A percentile compares a stretch with the other conserved stretches of the same genome.
These are phyloP conservation scores for Hypoxylon fragiforme DNA, from an alignment of 495 filamentous ascomycete genomes.

Conservation along the genomic window DNA sequence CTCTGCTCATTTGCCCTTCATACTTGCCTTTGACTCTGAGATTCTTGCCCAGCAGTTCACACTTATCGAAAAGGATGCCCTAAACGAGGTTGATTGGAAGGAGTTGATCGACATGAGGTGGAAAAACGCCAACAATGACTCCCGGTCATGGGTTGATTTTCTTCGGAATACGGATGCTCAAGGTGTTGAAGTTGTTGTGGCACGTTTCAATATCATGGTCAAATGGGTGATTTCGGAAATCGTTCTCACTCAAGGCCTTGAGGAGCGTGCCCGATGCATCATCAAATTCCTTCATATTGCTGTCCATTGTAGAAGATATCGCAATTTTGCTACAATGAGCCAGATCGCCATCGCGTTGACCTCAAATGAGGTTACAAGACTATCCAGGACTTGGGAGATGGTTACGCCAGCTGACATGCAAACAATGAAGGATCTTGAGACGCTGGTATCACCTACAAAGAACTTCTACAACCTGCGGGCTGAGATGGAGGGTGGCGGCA, in stretches of 20 bases:
- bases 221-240: conserved; percentile 96
- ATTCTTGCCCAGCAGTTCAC: conserved; percentile 92
- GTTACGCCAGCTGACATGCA: conserved; percentile 71
- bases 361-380: conserved; percentile 74
- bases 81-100: conserved; percentile 97
- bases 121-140: conserved; percentile 68
- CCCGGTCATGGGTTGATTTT: conserved; percentile 89
- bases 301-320: conserved; percentile 75
- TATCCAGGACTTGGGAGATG: conserved; percentile 79
- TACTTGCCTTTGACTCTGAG: conserved; percentile 88
- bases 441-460: conserved; percentile 78
- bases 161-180: conserved; percentile 77
- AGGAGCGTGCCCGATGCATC: conserved; percentile 82
- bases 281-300: conserved; percentile 94
- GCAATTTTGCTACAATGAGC: conserved; percentile 96
- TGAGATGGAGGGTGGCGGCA: conserved; percentile 78
- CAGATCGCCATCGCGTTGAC: conserved; percentile 91
- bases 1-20: conserved; percentile 79
- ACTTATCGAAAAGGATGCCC: conserved; percentile 91
- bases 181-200: conserved; percentile 93
- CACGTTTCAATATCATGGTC: conserved; percentile 95
- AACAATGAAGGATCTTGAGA: conserved; percentile 78
- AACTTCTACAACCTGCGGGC: conserved; percentile 89
- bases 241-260: conserved; percentile 77
- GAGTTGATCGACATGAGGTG: conserved; percentile 94